Base-by-base conservation (phyloP, 2,329 filamentous ascomycete species). In the Colletotrichum godetiae region DNA sequence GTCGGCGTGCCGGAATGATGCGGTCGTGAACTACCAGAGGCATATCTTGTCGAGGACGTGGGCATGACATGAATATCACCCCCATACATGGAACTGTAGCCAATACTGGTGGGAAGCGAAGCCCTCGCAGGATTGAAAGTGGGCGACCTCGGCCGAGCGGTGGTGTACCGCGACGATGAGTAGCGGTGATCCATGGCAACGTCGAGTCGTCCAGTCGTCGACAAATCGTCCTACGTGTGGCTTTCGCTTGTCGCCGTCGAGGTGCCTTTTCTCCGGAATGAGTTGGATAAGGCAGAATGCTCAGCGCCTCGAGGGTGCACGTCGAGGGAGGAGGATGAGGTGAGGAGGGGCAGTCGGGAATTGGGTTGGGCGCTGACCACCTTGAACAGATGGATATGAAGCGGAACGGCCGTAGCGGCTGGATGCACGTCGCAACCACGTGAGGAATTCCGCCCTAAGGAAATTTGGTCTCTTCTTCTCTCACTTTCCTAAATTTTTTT, bases 1-100 rank as follows among this genome's bases (percentile, higher is more conserved):
- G 77, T 67, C 12, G 75, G 69, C 13, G 55, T 62, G n/a, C 68
- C 33, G 15, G 75, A 69, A 46, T 74, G 71, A 13, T 75, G 67
- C 52, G 72, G 68, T 67, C 72, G 71, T 27, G 75, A 60, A 15
- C 62, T 29, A 12, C 77, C 75, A 19, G 64, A 19, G 13, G 62
- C 27, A 62, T 76, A 76, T 82, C 82, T 66, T 76, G 84, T 79
- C 77, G 84, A 78, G 78, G 84, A 78, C 75, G 84, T 80, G 22
- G 88, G 88, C 78, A 89, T 82, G 75, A 87, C 85, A 75, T 91
- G 88, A 71, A 89, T 83, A 77, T 91, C 89, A 65, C 87, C 86
- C 72, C 84, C 83, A 75, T 89, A 89, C 69, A 86, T 81, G 72
- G 86, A 83, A 77, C 82, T 85, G 78, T 88, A 88, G 29, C 85